Evolutionary conservation across 176 grass and related monocot species (phyloP), one percentile per base, ranked within the genome.

Genomic region (Cenchrus fungigraminus): DNA sequence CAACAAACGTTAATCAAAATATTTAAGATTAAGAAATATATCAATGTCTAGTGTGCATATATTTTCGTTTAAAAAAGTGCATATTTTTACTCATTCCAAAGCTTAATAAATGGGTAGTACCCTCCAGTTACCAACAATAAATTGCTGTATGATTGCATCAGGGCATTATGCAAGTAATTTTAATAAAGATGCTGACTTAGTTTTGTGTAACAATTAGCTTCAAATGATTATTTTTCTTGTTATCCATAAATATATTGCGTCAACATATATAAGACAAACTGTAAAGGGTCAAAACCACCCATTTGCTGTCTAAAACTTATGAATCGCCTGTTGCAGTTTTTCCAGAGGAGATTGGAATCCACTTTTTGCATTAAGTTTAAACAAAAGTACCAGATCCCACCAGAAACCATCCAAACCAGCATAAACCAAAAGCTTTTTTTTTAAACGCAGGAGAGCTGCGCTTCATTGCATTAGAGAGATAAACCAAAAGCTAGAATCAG

Each of bases 131-230:
- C 28, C 13, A 51, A 22, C 9, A 6, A 87, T 52, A 25, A 51
- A 83, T 11, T 7, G 61, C 61, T 14, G 28, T 4, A 32, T 53
- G 2, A 52, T 32, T 67, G 60, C 44, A n/a, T 17, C 10, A 52
- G 61, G 51, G 34, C 28, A 85, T 85, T 46, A 58, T 77, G 55
- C 45, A 79, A 67, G 75, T n/a, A 79, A 75, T 52, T 51, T 42
- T 5, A 50, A 58, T 61, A n/a, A 42, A 60, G 1, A 68, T 76
- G n/a, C 3, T 25, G 25, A 25, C 25, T 62, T 19, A 19, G 6
- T 60, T 69, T 16, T 58, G 2, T 47, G 31, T 78, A 44, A 28
- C 69, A 82, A 84, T 40, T 9, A 29, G 42, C 25, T 76, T 59
- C 28, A 76, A 15, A 77, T 44, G 43, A 68, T 60, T 25, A 25